Conservation (phyloP, 1,284 basidiomycete genomes). For the Mycosarcoma maydis region DNA sequence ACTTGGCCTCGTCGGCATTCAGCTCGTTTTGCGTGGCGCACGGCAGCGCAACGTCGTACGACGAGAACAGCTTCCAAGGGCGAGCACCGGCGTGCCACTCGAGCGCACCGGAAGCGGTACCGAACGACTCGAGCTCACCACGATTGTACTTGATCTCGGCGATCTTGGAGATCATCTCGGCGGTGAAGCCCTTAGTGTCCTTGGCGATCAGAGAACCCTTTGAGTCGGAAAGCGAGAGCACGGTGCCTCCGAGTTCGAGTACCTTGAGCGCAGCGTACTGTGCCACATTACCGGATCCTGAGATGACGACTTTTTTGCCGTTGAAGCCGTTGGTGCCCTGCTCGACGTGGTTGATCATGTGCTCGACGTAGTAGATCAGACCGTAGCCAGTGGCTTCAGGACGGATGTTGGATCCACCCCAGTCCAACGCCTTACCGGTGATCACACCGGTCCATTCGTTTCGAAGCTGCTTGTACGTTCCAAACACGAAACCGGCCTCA, state of each 20-base stretch:
- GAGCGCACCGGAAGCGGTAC: slow-evolving; percentile 36
- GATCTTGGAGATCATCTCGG: slow-evolving; percentile 67
- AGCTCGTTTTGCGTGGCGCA: slow-evolving; percentile 84
- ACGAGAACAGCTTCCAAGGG: slow-evolving; percentile 78
- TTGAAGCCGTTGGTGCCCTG: slow-evolving; percentile 67
- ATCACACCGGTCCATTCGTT: slow-evolving; percentile 82
- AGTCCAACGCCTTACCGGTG: slow-evolving; percentile 80
- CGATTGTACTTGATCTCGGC: slow-evolving; percentile 75
- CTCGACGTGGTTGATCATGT: slow-evolving; percentile 71
- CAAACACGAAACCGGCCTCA: slow-evolving; percentile 54
- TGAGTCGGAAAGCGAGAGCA: slow-evolving; percentile 82
- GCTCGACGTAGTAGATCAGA: slow-evolving; percentile 80
- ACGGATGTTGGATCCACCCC: slow-evolving; percentile 70
- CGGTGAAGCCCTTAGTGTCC: slow-evolving; percentile 69
- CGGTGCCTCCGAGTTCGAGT: slow-evolving; percentile 79
- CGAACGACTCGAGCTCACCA: slow-evolving; percentile 68
- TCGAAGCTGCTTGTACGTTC: slow-evolving; percentile 75
- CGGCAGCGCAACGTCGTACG: slow-evolving; percentile 77
- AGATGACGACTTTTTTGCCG: slow-evolving; percentile 76
- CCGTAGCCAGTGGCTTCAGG: slow-evolving; percentile 73
- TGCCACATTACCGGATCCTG: slow-evolving; percentile 76
- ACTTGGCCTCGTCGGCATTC: slow-evolving; percentile 76
- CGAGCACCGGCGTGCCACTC: slow-evolving; percentile 69
- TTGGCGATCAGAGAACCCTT: slow-evolving; percentile 76
- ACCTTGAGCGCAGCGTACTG: slow-evolving; percentile 83